A percentile compares a stretch with the other conserved stretches of the same genome.
phyloP scores from a whole-genome alignment of 164 flowering plant genomes.

The Chimonanthus praecox region DNA sequence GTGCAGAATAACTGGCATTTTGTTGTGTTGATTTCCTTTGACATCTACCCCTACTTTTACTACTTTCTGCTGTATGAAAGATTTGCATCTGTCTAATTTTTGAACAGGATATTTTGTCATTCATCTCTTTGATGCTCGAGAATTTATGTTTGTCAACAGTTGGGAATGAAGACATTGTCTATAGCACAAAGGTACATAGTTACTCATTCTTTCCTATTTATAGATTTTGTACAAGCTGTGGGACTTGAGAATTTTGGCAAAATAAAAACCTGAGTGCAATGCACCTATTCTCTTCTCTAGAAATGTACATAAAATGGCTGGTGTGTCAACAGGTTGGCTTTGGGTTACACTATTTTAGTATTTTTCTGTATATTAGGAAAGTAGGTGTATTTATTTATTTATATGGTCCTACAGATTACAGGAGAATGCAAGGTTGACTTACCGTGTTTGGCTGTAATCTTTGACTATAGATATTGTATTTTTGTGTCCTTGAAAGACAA shows the following conservation, averaged over 20 bases:
- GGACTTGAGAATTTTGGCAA: neutral
- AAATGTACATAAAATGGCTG: neutral
- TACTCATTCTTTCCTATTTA: neutral
- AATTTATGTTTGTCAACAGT: slow-evolving; percentile 26
- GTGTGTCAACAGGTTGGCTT: too few relatives aligned
- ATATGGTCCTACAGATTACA: too few relatives aligned
- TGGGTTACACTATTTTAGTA: too few relatives aligned
- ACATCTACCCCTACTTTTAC: neutral
- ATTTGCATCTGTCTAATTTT: neutral
- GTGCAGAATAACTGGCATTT: neutral
- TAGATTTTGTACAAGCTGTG: neutral
- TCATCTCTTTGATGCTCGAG: slow-evolving; percentile 24
- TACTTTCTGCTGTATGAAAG: neutral
- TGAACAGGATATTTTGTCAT: slow-evolving; percentile 22
- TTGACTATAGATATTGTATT: too few relatives aligned
- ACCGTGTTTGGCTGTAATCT: too few relatives aligned
- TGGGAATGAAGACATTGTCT: slow-evolving; percentile 28
- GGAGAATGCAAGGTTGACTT: too few relatives aligned
- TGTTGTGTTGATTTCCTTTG: neutral
- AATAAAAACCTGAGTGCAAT: too few relatives aligned
- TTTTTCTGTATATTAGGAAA: too few relatives aligned
- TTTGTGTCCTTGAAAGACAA: too few relatives aligned
- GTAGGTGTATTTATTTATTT: too few relatives aligned
- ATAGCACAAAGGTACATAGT: slow-evolving; percentile 22
- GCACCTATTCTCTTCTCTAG: neutral